Evolutionary conservation across 768 basidiomycete species (phyloP).

Genomic region (Cystofilobasidium bisporidii): DNA sequence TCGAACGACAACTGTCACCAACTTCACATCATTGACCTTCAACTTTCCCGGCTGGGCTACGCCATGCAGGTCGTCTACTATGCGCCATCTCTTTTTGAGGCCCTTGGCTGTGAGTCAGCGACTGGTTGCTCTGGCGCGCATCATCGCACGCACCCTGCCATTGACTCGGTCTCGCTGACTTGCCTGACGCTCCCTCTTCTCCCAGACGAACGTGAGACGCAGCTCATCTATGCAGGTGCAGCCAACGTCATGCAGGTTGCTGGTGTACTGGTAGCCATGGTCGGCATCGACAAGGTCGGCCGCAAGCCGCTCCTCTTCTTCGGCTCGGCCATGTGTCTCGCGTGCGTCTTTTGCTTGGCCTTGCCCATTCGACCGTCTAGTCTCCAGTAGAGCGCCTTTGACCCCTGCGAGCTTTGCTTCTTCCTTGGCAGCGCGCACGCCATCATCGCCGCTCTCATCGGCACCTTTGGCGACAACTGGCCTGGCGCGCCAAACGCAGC

Average conservation of each 20-base stretch:
- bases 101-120: constrained; percentile 16
- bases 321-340: background rate
- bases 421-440: background rate
- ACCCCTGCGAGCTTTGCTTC: too few species aligned
- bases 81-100: constrained; percentile 15
- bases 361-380: too few species aligned
- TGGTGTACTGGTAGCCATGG: constrained; percentile 12
- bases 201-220: background rate
- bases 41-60: too few species aligned
- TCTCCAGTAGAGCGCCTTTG: too few species aligned
- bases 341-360: too few species aligned
- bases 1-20: too few species aligned
- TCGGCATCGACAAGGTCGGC: constrained; percentile 26
- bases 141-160: too few species aligned
- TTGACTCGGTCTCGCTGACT: too few species aligned
- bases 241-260: constrained; percentile 29
- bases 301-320: constrained; percentile 22
- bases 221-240: constrained; percentile 23
- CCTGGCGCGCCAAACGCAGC: background rate
- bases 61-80: constrained; percentile 10
- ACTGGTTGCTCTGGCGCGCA: too few species aligned
- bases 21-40: too few species aligned
- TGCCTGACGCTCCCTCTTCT: background rate
- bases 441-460: constrained; percentile 6
- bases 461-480: background rate